Percentiles rank a stretch among this genome's conserved stretches.
These are phyloP conservation scores for Talaromyces sp. DNA, from an alignment of 2,329 filamentous ascomycete genomes.

Conservation along the genomic window DNA sequence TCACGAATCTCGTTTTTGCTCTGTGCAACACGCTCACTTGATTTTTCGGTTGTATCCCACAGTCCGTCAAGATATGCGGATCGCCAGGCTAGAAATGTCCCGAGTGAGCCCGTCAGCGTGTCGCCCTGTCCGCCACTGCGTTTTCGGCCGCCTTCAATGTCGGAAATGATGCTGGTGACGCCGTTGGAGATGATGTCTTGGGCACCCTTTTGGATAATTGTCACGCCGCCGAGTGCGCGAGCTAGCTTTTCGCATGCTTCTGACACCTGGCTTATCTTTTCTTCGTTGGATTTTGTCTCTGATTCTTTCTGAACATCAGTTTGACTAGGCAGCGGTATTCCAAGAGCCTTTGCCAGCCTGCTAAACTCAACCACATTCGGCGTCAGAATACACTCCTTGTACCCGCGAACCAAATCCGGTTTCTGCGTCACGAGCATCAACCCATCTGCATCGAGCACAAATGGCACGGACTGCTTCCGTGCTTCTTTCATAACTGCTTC, in stretches of 20 bases:
- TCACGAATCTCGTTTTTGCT: conserved; percentile 36
- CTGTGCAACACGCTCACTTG: conserved; percentile 20
- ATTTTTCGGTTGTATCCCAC: conserved; percentile 55
- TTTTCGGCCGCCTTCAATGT: conserved; percentile 78
- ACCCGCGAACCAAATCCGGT: conserved; percentile 74
- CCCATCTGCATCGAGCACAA: conserved; percentile 90
- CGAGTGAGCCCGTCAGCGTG: conserved; percentile 83
- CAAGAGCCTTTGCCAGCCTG: conserved; percentile 69
- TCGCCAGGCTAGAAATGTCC: conserved; percentile 83
- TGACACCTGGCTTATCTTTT: conserved; percentile 42
- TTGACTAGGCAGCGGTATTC: conserved; percentile 52
- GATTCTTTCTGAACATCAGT: conserved; percentile 35
- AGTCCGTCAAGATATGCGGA: conserved; percentile 78
- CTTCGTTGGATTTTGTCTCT: conserved; percentile 33
- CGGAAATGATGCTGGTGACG: conserved; percentile 65
- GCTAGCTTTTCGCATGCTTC: conserved; percentile 66
- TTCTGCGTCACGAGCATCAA: conserved; percentile 70
- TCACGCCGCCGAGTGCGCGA: conserved; percentile 75
- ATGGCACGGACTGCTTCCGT: conserved; percentile 62
- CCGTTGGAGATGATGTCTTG: conserved; percentile 83
- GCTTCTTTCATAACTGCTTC: conserved; percentile 74
- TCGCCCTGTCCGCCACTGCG: conserved; percentile 92
- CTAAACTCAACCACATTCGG: conserved; percentile 94
- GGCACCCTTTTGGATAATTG: conserved; percentile 81
- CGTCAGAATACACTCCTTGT: conserved; percentile 78